Base-by-base conservation (phyloP, 495 filamentous ascomycete genomes). In the Podospora sp. region DNA sequence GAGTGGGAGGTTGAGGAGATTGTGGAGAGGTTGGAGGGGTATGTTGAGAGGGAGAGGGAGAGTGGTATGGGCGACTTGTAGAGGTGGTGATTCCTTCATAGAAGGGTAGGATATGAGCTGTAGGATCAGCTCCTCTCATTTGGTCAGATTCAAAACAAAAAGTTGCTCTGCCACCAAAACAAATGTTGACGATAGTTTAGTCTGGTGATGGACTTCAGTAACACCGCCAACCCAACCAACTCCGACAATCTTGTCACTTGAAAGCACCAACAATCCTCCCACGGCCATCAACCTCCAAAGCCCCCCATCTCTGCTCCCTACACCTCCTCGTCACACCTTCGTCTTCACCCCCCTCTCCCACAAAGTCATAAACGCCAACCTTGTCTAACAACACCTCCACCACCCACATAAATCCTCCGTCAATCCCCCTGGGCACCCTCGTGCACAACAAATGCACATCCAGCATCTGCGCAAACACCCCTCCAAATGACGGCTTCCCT, bases 321-420 rank as follows among this genome's bases (percentile, higher is more conserved):
- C 65, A 58, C 65, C 66, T 72, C 50, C 78, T 35, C 67, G 63
- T 27, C 59, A 53, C 18, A 22, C 53, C 60, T 11, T 35, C 51
- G 4, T 46, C 58, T 3, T 35, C 58, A 36, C 14, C 58, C 20
- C 49, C 68, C 20, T 2, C 66, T 68, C 51, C 56, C 27, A n/a
- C n/a, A n/a, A n/a, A n/a, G n/a, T 64, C 57, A 67, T 69, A 79
- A 14, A 75, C 67, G 24, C 80, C 80, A 8, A 78, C 21, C 68
- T 81, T 78, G 62, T 84, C 81, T 3, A 81, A 53, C 67, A 84
- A 52, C n/a, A 81, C 76, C 72, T 84, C 81, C 16, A 82, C 75
- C 8, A 77, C 74, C 79, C 81, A 82, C 6, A 67, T 29, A 29
- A 65, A 73, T 22, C 62, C 26, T 9, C 66, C 68, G 20, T 57